Base-by-base conservation (phyloP, 306 rosid genomes). In the Parietaria judaica region DNA sequence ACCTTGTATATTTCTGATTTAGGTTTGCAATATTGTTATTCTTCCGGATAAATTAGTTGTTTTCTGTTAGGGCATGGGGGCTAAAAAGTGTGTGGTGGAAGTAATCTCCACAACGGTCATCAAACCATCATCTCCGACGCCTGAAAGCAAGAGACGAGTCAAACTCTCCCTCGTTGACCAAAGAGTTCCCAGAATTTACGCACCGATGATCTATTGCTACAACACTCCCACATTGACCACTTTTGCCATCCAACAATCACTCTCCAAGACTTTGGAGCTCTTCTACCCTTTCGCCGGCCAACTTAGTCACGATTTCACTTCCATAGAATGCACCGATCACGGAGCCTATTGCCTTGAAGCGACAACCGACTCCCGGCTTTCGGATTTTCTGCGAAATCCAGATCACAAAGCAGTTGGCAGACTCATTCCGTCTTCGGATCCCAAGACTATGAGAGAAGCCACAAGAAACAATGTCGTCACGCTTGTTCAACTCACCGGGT, bases 311-410 rank as follows among this genome's bases (percentile, higher is more conserved):
- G 13, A 71, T 58, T 3, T n/a, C 34, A 46, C 44, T 4, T 23
- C 31, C 31, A 39, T 72, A 23, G 15, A 38, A 12, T 73, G 69
- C 72, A 68, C 55, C 5, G 78, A 55, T 37, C n/a, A 48, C 0
- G 74, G 74, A 15, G 81, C 58, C 6, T 4, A 59, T 9, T 64
- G 51, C 54, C 0, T 49, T 3, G 68, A 63, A 8, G 74, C 81
- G 0, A n/a, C 11, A 43, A 65, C 59, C 34, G 36, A 37, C 11
- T 41, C 60, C 9, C 4, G 31, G 51, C 36, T 71, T n/a, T 35
- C 54, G 0, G 15, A 60, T 31, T 6, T 67, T 11, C 55, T 76
- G 4, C 37, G 51, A 3, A 16, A 67, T 3, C 71, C 74, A 0
- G 38, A 65, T 8, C 35, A 9, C 4, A 61, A 41, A 48, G 10